Conservation (phyloP, 1,139 yeast genomes). For the Yamadazyma taylorii region DNA sequence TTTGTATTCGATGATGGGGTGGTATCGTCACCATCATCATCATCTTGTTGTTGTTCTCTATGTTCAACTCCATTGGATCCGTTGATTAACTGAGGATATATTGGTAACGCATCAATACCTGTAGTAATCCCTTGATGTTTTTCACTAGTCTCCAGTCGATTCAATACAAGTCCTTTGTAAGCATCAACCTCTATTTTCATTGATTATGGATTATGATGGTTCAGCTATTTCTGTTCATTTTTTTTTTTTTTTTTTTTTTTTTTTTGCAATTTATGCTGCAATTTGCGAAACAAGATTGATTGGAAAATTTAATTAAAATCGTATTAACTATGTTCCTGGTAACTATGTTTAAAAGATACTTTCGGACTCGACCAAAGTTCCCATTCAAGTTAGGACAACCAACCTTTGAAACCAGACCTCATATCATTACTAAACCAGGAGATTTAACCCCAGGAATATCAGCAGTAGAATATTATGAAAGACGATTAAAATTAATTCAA, state of each 20-base stretch:
- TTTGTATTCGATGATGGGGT: too few species aligned
- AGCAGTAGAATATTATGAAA: constrained; percentile 74
- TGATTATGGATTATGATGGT: too few species aligned
- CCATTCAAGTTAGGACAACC: constrained; percentile 75
- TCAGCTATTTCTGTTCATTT: too few species aligned
- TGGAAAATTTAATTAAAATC: not conserved
- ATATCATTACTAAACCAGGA: constrained; percentile 66
- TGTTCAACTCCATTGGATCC: constrained; percentile 8
- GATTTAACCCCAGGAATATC: constrained; percentile 87
- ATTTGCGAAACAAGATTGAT: not conserved
- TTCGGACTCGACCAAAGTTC: constrained; percentile 20
- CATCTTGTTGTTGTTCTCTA: constrained; percentile 9
- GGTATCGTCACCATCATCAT: too few species aligned
- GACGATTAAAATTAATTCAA: constrained; percentile 60
- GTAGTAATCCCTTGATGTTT: constrained; percentile 15
- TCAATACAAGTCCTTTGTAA: constrained; percentile 24
- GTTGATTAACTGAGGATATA: constrained; percentile 18
- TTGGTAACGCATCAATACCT: constrained; percentile 35
- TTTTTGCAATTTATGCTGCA: too few species aligned
- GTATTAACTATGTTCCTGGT: not conserved
- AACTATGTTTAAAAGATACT: not conserved
- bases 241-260: too few species aligned
- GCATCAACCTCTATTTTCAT: constrained; percentile 14
- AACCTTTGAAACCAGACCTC: constrained; percentile 79
- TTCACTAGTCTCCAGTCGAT: constrained; percentile 6